Evolutionary conservation across 2,329 filamentous ascomycete genomes (phyloP), one percentile per base, ranked within the genome.

Genomic region (Blumeria hordei): DNA sequence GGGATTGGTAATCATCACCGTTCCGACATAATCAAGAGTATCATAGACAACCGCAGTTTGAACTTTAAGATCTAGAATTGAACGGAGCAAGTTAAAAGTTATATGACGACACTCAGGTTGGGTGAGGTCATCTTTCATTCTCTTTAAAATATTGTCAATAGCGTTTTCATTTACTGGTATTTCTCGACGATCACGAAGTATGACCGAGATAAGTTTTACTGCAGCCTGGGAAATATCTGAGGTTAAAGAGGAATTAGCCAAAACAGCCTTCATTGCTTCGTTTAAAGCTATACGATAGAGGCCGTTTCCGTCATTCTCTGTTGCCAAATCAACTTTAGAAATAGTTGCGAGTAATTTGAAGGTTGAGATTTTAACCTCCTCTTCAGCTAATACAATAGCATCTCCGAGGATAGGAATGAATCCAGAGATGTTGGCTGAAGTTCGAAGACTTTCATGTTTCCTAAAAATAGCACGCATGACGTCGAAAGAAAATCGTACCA

Each of bases 1-100:
- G 59, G 94, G 86, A 64, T 96, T 96, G 47, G 85, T 94, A 56
- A 98, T 84, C 88, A 96, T 96, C 66, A 95, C 83, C 3, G 78
- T 81, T 50, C 87, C 86, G 34, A 94, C 82, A 62, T 88, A 81
- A 65, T 98, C 92, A 59, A 95, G 76, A 8, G 84, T 82, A 64
- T 96, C 90, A 65, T 98, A 98, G 34, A 98, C 81, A 44, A 83
- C 76, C 0, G 88, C 82, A 7, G 93, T 88, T 62, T 94, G 77
- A 45, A 96, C 74, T 65, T 84, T 90, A 16, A 88, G 79, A 54
- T 85, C 83, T 64, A 98, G 77, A 32, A 96, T 80, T 0, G 87
- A 84, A 44, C 88, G 83, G 57, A 98, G 70, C 68, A 98, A 96
- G 64, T 86, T 94, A 71, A 98, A 98, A 0, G 87, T 92, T 44